These are phyloP conservation scores for Boletus semigastroideus DNA, from an alignment of 1,284 basidiomycete species.

Conservation along the genomic window DNA sequence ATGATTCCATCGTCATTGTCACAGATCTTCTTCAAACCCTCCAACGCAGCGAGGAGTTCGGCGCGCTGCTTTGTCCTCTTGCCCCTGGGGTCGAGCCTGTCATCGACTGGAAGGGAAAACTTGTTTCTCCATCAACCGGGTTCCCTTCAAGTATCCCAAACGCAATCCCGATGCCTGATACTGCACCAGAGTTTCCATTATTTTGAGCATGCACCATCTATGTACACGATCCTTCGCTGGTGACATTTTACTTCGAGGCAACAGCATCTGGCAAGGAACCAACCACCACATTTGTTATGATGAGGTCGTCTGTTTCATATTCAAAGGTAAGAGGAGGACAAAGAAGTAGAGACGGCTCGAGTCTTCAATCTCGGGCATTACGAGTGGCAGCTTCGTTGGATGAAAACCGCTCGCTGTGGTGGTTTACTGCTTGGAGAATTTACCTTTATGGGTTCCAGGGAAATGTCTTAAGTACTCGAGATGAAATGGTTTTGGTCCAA, in stretches of 20 bases:
- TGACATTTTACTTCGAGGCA: neutral
- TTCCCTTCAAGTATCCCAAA: conserved; percentile 1
- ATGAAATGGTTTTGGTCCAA: no score
- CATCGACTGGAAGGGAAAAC: conserved; percentile 24
- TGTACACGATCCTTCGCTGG: neutral
- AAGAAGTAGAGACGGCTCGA: neutral
- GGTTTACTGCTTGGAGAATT: no score
- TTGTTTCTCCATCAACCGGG: neutral
- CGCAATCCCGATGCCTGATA: conserved; percentile 11
- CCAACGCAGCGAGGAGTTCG: conserved; percentile 35
- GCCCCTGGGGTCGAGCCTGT: conserved; percentile 23
- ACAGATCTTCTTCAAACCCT: conserved; percentile 12
- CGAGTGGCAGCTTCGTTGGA: no score
- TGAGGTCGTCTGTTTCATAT: neutral
- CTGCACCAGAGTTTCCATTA: conserved; percentile 1
- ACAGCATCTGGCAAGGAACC: conserved; percentile 4
- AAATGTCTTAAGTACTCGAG: no score
- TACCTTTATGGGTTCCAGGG: no score
- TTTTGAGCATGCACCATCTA: conserved; percentile 11
- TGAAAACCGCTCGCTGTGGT: no score
- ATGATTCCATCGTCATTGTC: neutral
- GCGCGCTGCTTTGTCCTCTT: conserved; percentile 36
- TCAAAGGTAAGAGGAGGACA: neutral
- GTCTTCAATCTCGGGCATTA: neutral
- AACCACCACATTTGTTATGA: neutral